These are phyloP conservation scores for Aspergillus hiratsukae DNA, from an alignment of 2,329 filamentous ascomycete species.

Conservation along the genomic window DNA sequence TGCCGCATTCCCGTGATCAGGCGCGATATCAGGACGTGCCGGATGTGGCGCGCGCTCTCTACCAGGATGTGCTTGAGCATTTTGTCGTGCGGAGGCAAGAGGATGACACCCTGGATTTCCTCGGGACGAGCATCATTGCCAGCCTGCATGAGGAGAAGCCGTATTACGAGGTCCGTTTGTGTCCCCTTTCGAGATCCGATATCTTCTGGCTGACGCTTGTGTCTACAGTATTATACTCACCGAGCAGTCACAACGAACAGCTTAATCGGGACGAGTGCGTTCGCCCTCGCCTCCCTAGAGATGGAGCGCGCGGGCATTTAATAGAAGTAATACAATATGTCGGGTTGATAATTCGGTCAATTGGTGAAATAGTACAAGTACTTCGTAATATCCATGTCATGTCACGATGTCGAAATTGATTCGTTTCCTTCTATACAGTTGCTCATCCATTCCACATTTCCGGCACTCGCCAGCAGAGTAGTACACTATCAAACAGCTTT, in stretches of 20 bases:
- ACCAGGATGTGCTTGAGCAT: neutral
- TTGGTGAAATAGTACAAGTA: no score
- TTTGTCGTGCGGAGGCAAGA: neutral
- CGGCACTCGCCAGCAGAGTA: neutral
- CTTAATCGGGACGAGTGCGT: neutral
- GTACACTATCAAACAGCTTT: neutral
- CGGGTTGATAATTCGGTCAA: no score
- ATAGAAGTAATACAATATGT: no score
- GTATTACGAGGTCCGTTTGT: neutral
- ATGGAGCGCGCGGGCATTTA: neutral
- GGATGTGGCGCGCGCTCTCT: neutral
- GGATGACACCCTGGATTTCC: neutral
- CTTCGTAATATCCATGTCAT: no score
- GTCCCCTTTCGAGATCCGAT: neutral
- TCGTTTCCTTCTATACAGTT: no score
- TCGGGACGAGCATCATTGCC: neutral
- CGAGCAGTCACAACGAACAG: constrained; percentile 1
- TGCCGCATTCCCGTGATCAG: neutral
- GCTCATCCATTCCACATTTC: neutral
- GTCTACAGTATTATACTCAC: neutral
- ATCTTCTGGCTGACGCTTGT: neutral
- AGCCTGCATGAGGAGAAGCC: neutral
- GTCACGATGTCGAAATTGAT: no score
- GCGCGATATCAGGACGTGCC: neutral
- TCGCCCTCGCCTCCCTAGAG: neutral